A percentile compares a stretch with the other conserved stretches of the same genome.
Conservation (phyloP, 768 basidiomycete genomes). For the Hortiboletus campestris region DNA sequence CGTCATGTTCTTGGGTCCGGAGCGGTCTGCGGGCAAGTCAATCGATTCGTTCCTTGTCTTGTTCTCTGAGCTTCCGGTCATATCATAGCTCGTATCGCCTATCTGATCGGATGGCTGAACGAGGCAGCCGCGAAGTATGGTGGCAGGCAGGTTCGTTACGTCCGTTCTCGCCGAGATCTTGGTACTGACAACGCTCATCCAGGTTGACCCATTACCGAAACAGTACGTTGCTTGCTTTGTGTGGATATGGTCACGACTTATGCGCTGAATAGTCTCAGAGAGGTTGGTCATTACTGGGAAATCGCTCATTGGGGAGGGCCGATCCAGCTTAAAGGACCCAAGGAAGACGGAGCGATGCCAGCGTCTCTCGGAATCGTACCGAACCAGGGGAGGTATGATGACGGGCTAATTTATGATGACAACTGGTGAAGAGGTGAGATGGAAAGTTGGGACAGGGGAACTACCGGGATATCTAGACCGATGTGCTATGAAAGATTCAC, state of each 20-base stretch:
- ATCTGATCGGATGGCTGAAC: constrained; percentile 13
- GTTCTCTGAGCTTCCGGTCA: not conserved
- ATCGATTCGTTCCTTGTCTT: not conserved
- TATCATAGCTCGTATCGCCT: not conserved
- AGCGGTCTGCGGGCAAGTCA: not conserved
- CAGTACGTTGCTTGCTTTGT: not conserved
- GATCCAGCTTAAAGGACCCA: not conserved
- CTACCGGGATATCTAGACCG: too few relatives aligned
- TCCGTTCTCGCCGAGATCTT: not conserved
- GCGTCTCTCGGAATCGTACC: not conserved
- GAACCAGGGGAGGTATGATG: not conserved
- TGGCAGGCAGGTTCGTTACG: constrained; percentile 16
- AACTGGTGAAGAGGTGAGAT: not conserved
- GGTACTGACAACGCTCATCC: not conserved
- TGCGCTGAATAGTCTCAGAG: not conserved
- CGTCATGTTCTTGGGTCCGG: not conserved
- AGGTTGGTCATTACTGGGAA: not conserved
- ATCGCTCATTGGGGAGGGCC: not conserved
- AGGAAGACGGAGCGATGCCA: not conserved
- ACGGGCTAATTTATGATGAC: not conserved
- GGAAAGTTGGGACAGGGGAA: too few relatives aligned
- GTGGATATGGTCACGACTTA: not conserved
- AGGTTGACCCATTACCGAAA: constrained; percentile 3
- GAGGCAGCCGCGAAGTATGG: constrained; percentile 10
- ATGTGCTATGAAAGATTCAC: too few relatives aligned